Conservation (phyloP, 2,329 filamentous ascomycete genomes). For the Grosmannia huntii region DNA sequence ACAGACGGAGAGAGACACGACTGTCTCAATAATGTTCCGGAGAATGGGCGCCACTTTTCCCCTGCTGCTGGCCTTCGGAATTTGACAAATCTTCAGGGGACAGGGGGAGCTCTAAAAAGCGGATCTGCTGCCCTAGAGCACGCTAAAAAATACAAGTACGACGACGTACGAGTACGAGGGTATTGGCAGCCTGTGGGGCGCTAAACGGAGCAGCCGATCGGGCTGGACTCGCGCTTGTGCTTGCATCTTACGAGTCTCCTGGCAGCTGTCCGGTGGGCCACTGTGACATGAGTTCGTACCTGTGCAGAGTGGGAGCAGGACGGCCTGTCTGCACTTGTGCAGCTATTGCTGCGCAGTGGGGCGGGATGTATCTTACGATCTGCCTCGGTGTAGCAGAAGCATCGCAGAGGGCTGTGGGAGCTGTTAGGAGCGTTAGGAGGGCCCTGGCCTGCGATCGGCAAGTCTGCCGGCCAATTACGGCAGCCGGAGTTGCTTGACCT, state of each 20-base stretch:
- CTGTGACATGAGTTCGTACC: neutral
- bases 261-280: neutral
- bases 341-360: too few species aligned
- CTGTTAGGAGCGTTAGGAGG: too few species aligned
- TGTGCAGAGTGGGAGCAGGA: too few species aligned
- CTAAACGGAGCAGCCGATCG: neutral
- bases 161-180: neutral
- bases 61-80: too few species aligned
- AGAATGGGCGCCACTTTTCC: too few species aligned
- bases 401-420: too few species aligned
- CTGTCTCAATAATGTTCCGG: neutral
- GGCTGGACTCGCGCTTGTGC: neutral
- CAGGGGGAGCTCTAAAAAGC: neutral
- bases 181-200: neutral
- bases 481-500: too few species aligned
- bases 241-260: neutral
- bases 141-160: neutral
- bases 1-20: too few species aligned
- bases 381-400: neutral
- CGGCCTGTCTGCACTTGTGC: too few species aligned
- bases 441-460: too few species aligned
- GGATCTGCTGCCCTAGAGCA: neutral
- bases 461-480: too few species aligned
- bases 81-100: neutral
- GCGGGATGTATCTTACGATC: neutral